Evolutionary conservation across 176 grass and related monocot species (phyloP), one percentile per base, ranked within the genome.

Genomic region (Ampelocalamus luodianensis): DNA sequence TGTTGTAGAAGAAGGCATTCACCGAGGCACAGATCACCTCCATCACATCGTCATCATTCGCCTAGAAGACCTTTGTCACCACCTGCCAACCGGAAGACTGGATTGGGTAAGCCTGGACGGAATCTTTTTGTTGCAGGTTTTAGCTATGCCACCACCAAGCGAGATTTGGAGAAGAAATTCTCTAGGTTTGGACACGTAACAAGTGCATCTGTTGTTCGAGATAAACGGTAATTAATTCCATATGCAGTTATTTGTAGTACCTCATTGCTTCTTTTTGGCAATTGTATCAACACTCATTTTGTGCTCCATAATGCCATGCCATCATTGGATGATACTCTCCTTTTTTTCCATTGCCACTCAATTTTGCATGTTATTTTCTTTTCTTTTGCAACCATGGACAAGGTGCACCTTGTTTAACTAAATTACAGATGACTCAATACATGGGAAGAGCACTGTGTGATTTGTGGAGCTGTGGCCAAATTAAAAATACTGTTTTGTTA

Each of bases 41-140:
- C 79, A 40, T 64, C 89, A 83, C 88, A 68, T 70, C 91, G 80
- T 24, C 83, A 88, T 68, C 85, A 74, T 61, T 96, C 93, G 74
- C 89, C 91, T 36, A 89, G 51, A 80, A 89, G 94, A 65, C 89
- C 71, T 43, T 97, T 87, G 91, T 93, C 94, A 78, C 94, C 91
- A 55, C 51, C 51, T 20, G 51, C 51, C 18, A 93, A 93, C 69
- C 89, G 94, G 65, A 97, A 92, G 58, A 94, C 91, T 88, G 94
- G 94, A 74, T 62, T 93, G 72, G 89, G 94, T 84, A 93, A 82
- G 92, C 94, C 94, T 79, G 94, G 94, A 50, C 71, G 74, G 85
- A 93, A 93, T 78, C 82, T 97, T 40, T 97, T 93, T 90, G 83
- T 97, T 93, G 91, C 94, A 90, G 94, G 94, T 68, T 97, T 97